Conservation (phyloP, 2,329 filamentous ascomycete genomes). For the Ilyonectria mors-panacis region DNA sequence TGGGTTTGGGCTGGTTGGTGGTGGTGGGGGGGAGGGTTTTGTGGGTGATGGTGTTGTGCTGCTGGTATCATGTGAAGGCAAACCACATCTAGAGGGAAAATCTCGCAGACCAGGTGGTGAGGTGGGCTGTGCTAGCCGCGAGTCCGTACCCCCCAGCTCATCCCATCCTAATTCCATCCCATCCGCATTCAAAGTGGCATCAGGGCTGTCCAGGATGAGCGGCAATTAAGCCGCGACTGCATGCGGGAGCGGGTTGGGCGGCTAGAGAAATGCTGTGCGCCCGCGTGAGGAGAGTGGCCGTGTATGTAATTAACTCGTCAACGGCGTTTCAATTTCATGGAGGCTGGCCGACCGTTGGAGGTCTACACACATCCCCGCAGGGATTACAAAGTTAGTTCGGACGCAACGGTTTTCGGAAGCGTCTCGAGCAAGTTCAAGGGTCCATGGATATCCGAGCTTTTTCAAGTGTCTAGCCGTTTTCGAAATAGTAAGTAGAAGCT, state of each 20-base stretch:
- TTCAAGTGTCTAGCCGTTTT: slow-evolving; percentile 20
- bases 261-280: slow-evolving; percentile 22
- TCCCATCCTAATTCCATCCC: slow-evolving; percentile 35
- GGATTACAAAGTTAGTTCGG: slow-evolving; percentile 28
- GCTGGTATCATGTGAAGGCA: slow-evolving; percentile 25
- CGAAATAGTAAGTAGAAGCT: slow-evolving; percentile 20
- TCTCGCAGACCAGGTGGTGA: slow-evolving; percentile 37
- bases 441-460: slow-evolving; percentile 21
- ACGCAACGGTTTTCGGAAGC: slow-evolving; percentile 28
- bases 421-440: slow-evolving; percentile 26
- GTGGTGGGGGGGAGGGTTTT: slow-evolving; percentile 33
- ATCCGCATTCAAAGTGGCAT: slow-evolving; percentile 37
- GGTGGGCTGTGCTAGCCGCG: slow-evolving; percentile 35
- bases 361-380: slow-evolving; percentile 21
- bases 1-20: slow-evolving; percentile 30
- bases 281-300: slow-evolving; percentile 25
- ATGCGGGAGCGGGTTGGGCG: slow-evolving; percentile 31
- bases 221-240: slow-evolving; percentile 38
- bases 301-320: slow-evolving; percentile 34
- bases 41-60: slow-evolving; percentile 29
- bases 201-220: slow-evolving; percentile 36
- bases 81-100: slow-evolving; percentile 28
- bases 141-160: slow-evolving; percentile 28
- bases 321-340: slow-evolving; percentile 31
- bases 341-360: slow-evolving; percentile 28